Evolutionary conservation across 257 asterid species (phyloP).

Genomic region (Osmanthus fragrans): DNA sequence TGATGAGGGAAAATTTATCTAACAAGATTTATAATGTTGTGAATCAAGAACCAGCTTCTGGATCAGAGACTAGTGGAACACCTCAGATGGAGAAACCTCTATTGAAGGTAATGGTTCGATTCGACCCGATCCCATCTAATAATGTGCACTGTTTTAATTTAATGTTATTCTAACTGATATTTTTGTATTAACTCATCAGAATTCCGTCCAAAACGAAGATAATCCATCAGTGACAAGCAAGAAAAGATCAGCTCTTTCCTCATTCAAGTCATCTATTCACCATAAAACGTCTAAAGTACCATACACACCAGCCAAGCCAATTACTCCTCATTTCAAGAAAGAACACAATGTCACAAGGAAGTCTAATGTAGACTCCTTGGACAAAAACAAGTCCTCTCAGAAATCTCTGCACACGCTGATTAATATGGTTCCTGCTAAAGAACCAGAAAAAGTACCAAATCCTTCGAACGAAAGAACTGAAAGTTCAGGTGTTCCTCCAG

Average conservation of each 20-base stretch:
- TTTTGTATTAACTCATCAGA: constrained; percentile 35
- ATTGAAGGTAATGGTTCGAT: constrained; percentile 46
- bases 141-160: neutral
- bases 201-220: constrained; percentile 37
- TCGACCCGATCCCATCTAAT: neutral
- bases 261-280: constrained; percentile 51
- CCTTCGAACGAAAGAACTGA: constrained; percentile 37
- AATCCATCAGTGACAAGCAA: constrained; percentile 52
- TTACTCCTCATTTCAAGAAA: constrained; percentile 50
- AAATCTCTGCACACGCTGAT: constrained; percentile 51
- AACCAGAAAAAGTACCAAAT: constrained; percentile 36
- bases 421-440: constrained; percentile 49
- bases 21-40: constrained; percentile 27
- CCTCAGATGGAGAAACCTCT: constrained; percentile 71
- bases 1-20: constrained; percentile 23
- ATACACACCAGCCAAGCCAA: constrained; percentile 44
- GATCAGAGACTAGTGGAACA: constrained; percentile 57
- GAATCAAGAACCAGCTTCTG: constrained; percentile 40
- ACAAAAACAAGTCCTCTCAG: constrained; percentile 44
- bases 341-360: constrained; percentile 38
- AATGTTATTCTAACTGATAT: constrained; percentile 5
- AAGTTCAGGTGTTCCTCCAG: constrained; percentile 33
- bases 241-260: constrained; percentile 51
- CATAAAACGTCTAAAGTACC: constrained; percentile 45
- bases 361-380: constrained; percentile 28